These are phyloP conservation scores for Cercophora newfieldiana DNA, from an alignment of 495 filamentous ascomycete genomes.

Conservation along the genomic window DNA sequence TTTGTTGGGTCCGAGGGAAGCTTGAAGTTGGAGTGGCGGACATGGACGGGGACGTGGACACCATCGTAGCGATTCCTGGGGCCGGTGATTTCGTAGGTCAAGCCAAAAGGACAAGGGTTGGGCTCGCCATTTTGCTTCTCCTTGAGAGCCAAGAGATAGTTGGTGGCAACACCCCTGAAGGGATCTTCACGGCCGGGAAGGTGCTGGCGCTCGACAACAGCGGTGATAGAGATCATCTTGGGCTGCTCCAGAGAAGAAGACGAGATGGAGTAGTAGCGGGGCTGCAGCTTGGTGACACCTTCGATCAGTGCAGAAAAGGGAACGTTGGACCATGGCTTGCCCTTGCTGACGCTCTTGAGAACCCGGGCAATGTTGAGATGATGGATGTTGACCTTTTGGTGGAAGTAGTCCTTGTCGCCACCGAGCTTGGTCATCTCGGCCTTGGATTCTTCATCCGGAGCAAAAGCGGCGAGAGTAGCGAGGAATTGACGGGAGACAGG, in stretches of 20 bases:
- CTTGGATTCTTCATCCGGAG: constrained; percentile 80
- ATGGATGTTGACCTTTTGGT: constrained; percentile 76
- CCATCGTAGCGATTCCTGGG: constrained; percentile 97
- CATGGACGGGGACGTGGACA: constrained; percentile 91
- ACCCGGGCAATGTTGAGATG: constrained; percentile 90
- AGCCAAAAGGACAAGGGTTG: constrained; percentile 78
- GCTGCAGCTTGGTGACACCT: constrained; percentile 89
- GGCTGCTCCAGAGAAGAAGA: constrained; percentile 94
- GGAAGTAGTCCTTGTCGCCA: constrained; percentile 94
- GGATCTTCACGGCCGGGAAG: constrained; percentile 77
- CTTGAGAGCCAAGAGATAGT: constrained; percentile 94
- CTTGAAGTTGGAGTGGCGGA: constrained; percentile 99
- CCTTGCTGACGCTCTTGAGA: constrained; percentile 69
- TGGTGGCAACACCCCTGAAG: constrained; percentile 93
- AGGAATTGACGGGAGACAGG: constrained; percentile 96
- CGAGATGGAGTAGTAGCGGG: constrained; percentile 98
- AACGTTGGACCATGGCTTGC: constrained; percentile 73
- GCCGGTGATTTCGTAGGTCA: constrained; percentile 85
- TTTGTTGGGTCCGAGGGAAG: constrained; percentile 92
- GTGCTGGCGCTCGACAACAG: constrained; percentile 82
- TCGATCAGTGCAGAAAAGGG: constrained; percentile 96
- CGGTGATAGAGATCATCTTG: constrained; percentile 90
- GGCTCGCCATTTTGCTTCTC: constrained; percentile 94
- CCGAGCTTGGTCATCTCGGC: constrained; percentile 85
- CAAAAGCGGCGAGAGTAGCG: constrained; percentile 81